Conservation (phyloP, 2,329 filamentous ascomycete genomes). For the Penicillium sp. region DNA sequence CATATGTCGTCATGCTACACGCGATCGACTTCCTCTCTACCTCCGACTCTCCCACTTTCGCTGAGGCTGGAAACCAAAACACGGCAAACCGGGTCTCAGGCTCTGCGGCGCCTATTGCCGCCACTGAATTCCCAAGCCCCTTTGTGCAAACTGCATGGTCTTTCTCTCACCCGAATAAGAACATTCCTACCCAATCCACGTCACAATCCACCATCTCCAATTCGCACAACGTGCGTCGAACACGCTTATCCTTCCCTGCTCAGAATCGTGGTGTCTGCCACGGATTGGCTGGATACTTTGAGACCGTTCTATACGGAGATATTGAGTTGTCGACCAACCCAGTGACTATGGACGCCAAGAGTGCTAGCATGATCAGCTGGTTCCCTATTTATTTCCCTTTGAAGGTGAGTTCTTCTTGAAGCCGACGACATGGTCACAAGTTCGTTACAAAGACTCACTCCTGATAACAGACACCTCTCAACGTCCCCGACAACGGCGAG, state of each 20-base stretch:
- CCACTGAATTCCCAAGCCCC: conserved; percentile 35
- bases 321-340: conserved; percentile 92
- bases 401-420: conserved; percentile 60
- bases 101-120: conserved; percentile 25
- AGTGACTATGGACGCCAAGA: conserved; percentile 86
- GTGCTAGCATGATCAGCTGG: conserved; percentile 98
- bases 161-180: conserved; percentile 43
- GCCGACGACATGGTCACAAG: background rate
- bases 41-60: conserved; percentile 47
- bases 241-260: conserved; percentile 74
- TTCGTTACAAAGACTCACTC: background rate
- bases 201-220: conserved; percentile 63
- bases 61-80: conserved; percentile 19
- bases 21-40: conserved; percentile 82
- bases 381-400: conserved; percentile 98
- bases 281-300: conserved; percentile 91
- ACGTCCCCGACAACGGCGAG: conserved; percentile 79
- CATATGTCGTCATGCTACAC: conserved; percentile 91
- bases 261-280: conserved; percentile 79
- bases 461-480: conserved; percentile 67
- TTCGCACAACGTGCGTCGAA: conserved; percentile 84
- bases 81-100: conserved; percentile 27
- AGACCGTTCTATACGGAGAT: conserved; percentile 83
- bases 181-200: conserved; percentile 34
- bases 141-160: conserved; percentile 46